Evolutionary conservation across 176 grass and related monocot genomes (phyloP).

Genomic region (Tillandsia leiboldiana): DNA sequence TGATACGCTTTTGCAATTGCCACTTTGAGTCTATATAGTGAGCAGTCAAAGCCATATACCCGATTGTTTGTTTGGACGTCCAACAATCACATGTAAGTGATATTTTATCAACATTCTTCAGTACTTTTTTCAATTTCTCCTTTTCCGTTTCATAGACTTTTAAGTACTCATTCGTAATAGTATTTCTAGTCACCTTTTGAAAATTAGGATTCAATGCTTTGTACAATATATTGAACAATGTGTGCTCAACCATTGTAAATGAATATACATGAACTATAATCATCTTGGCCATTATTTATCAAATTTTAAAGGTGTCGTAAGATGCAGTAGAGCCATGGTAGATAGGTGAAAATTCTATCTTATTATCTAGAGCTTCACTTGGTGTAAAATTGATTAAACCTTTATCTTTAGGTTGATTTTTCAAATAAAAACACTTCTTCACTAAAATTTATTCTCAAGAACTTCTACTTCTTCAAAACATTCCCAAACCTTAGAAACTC

Average conservation of each 20-base stretch:
- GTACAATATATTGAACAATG: not conserved
- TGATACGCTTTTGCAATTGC: not conserved
- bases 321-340: too few species aligned
- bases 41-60: conserved; percentile 4
- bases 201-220: not conserved
- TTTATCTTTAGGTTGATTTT: too few species aligned
- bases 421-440: too few species aligned
- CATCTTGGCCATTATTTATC: not conserved
- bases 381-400: too few species aligned
- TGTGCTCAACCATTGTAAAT: not conserved
- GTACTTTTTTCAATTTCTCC: not conserved
- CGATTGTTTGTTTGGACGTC: conserved; percentile 1
- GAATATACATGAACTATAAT: not conserved
- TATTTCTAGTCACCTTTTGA: not conserved
- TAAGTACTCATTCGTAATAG: not conserved
- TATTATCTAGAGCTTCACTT: too few species aligned
- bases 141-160: not conserved
- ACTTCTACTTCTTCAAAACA: too few species aligned
- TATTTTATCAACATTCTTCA: conserved; percentile 5
- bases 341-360: too few species aligned
- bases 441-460: too few species aligned
- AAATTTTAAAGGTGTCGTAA: too few species aligned
- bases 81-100: not conserved
- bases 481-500: too few species aligned
- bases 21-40: not conserved